Evolutionary conservation across 768 basidiomycete genomes (phyloP), one percentile per base, ranked within the genome.

Genomic region (Lactarius trivialis): DNA sequence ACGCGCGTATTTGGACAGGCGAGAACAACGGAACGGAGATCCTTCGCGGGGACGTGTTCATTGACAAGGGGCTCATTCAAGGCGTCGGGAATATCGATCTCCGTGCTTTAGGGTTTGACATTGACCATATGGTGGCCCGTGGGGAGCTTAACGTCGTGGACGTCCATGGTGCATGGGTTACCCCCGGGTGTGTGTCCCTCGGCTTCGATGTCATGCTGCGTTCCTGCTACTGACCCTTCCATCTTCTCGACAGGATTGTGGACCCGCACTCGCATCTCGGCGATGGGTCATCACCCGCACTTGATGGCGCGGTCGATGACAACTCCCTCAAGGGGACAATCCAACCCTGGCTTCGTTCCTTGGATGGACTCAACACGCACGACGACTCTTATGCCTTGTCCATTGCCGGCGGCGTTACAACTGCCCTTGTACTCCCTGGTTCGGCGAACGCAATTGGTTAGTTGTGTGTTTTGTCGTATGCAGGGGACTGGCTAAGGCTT

Each of bases 1-100:
- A 92, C 65, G 92, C 85, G 28, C 89, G 78, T 32, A 81, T 96
- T 65, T 95, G 93, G 93, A 94, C 91, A 1, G 91, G 91, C 8
- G 71, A 73, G 26, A 70, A 83, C 30, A 83, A 88, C 48, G 91
- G 91, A 0, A 82, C 83, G 1, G 77, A 87, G 62, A 78, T 92
- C 30, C 57, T 90, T 41, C 72, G 73, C 6, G 87, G 83, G 1
- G 88, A 89, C 63, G 74, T 95, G 11, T 76, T 90, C 2, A 69
- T 97, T 41, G 83, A 89, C 66, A 82, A 81, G 54, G 89, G 88
- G 5, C 66, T 91, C 21, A 84, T 90, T 63, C 79, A 82, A 71
- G 77, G 73, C 19, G 75, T 90, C 30, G 87, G 88, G 0, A 43
- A 55, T 36, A 24, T 64, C 37, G 68, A 76, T 56, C 69, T 86